These are phyloP conservation scores for Suhomyces faveliae DNA, from an alignment of 805 yeast species.

Conservation along the genomic window DNA sequence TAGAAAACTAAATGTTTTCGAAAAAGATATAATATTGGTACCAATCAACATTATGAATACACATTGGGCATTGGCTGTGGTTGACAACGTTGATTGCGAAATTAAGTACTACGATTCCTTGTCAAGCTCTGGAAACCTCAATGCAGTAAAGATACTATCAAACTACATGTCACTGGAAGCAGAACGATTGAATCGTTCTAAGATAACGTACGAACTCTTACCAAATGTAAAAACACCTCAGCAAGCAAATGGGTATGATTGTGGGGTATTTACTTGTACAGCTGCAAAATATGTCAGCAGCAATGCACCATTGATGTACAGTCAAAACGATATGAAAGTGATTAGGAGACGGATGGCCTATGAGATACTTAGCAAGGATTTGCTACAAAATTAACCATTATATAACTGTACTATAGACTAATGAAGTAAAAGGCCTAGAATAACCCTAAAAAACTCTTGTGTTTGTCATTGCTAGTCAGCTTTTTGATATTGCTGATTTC, in stretches of 20 bases:
- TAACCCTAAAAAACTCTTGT: conserved; percentile 8
- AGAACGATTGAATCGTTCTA: conserved; percentile 38
- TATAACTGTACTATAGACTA: neutral
- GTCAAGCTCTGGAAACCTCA: conserved; percentile 41
- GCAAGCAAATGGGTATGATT: conserved; percentile 87
- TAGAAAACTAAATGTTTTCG: conserved; percentile 62
- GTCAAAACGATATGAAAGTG: conserved; percentile 65
- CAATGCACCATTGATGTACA: conserved; percentile 48
- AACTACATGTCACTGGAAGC: conserved; percentile 71
- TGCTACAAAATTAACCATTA: conserved; percentile 21
- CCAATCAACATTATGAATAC: conserved; percentile 83
- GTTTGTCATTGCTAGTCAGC: neutral
- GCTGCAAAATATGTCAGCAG: conserved; percentile 63
- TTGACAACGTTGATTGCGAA: conserved; percentile 58
- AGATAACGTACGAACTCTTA: conserved; percentile 22
- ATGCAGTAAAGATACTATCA: conserved; percentile 46
- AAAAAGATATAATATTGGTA: conserved; percentile 64
- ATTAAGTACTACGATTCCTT: conserved; percentile 81
- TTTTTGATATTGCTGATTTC: conserved; percentile 22
- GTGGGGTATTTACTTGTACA: conserved; percentile 91
- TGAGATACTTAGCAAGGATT: conserved; percentile 44
- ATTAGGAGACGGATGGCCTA: conserved; percentile 69
- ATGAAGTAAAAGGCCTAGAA: neutral
- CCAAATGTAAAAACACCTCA: conserved; percentile 57
- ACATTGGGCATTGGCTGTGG: conserved; percentile 90